Base-by-base conservation (phyloP, 768 basidiomycete species). In the Cystofilobasidium bisporidii region DNA sequence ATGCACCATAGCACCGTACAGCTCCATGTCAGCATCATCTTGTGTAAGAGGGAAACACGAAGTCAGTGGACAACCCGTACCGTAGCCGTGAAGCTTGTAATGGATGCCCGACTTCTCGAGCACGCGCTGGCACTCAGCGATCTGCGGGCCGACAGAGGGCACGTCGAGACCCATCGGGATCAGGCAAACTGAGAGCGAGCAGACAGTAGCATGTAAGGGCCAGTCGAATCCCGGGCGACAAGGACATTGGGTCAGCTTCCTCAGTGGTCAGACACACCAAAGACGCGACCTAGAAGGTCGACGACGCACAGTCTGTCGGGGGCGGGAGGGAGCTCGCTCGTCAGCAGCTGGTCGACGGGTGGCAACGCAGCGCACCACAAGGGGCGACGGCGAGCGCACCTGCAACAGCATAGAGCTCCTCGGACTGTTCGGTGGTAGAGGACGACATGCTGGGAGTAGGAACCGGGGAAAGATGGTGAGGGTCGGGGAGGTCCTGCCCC, bases 91-190 rank as follows among this genome's bases (percentile, higher is more conserved):
- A 12, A 87, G 89, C 80, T 88, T 86, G 77, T 86, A 94, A 65
- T 82, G 84, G 58, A 98, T 79, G 9, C 91, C 91, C 0, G 87
- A 86, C 76, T 85, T 85, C 73, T 88, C 85, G 48, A 98, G 84
- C 12, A 96, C 81, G 30, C 86, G 80, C 43, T 90, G 88, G 71
- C 89, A 91, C 76, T 74, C 73, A 17, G 74, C 69, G 33, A 72
- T 72, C 69, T 77, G 72, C 20, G 76, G 77, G 30, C 73, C 74
- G 43, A 71, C 90, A 9, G 88, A 90, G 28, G 88, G 78, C 36
- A 84, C 83, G 20, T 76, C 83, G 2, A 87, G 88, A 65, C 90
- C 90, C 64, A 92, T 86, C 17, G 90, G 91, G 65, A 91, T 85
- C 45, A 92, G 83, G 73, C 90, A 92, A 74, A 93, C 62, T 63